phyloP scores from a whole-genome alignment of 306 rosid species.

The Castanopsis chinensis region DNA sequence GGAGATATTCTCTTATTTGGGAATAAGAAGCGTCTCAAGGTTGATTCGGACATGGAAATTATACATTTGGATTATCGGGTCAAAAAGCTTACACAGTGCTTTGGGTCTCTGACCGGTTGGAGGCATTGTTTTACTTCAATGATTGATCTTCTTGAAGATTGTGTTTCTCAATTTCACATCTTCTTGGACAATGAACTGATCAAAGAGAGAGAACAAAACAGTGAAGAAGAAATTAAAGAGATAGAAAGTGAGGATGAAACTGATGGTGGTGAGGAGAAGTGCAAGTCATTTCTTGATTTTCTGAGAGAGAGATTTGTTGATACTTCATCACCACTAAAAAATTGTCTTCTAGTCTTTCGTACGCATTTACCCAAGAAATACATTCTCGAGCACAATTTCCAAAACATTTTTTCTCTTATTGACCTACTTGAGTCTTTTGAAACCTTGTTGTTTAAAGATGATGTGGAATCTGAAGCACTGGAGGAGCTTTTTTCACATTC shows the following conservation, averaged over 20 bases:
- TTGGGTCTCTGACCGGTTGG: conserved; percentile 51
- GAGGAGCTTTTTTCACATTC: conserved; percentile 41
- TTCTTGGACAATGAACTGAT: conserved; percentile 45
- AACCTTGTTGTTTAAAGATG: conserved; percentile 31
- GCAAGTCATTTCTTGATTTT: conserved; percentile 53
- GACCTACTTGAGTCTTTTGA: conserved; percentile 36
- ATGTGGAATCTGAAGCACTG: conserved; percentile 30
- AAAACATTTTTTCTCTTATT: conserved; percentile 31
- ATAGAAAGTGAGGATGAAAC: conserved; percentile 13
- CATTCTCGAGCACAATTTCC: conserved; percentile 31
- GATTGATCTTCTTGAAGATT: conserved; percentile 58
- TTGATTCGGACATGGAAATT: conserved; percentile 47
- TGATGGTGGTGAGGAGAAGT: conserved; percentile 11
- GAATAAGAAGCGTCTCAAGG: conserved; percentile 55
- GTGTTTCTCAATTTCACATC: conserved; percentile 52
- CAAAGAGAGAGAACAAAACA: conserved; percentile 12
- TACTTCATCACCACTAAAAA: conserved; percentile 27
- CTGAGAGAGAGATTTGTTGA: conserved; percentile 38
- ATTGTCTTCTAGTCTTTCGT: conserved; percentile 36
- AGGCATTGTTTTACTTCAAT: conserved; percentile 47
- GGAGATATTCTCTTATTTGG: conserved; percentile 74
- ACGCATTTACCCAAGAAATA: conserved; percentile 52
- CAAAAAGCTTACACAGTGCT: conserved; percentile 36
- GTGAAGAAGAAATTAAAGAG: background rate
- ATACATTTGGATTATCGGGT: conserved; percentile 64